phyloP scores from a whole-genome alignment of 2,329 filamentous ascomycete genomes.

The Fusarium foetens region DNA sequence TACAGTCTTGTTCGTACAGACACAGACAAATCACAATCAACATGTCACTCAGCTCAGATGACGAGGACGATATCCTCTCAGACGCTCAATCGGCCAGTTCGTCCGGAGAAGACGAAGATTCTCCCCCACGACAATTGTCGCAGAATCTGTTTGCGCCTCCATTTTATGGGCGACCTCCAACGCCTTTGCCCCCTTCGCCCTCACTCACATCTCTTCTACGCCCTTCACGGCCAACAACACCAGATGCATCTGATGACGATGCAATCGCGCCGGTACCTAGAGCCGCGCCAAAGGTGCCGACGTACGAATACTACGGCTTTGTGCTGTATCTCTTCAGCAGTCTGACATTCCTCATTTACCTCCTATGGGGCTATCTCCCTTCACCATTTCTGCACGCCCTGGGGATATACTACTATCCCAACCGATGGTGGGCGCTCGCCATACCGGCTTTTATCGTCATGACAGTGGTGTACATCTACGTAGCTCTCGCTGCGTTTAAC shows the following conservation, averaged over 20 bases:
- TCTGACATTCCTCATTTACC: constrained; percentile 77
- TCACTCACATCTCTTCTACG: constrained; percentile 91
- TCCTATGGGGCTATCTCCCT: constrained; percentile 89
- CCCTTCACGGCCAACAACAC: constrained; percentile 90
- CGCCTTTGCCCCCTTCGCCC: constrained; percentile 90
- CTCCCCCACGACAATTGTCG: constrained; percentile 57
- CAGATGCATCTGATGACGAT: constrained; percentile 91
- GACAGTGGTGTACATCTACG: constrained; percentile 89
- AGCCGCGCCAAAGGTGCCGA: constrained; percentile 93
- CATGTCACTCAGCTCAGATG: constrained; percentile 52
- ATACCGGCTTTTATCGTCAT: constrained; percentile 92
- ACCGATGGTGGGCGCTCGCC: constrained; percentile 97
- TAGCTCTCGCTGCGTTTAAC: constrained; percentile 91
- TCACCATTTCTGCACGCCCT: constrained; percentile 91
- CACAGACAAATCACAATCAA: neutral
- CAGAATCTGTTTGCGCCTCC: constrained; percentile 77
- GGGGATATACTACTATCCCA: constrained; percentile 96
- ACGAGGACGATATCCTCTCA: constrained; percentile 51
- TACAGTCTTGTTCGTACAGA: neutral
- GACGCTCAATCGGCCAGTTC: constrained; percentile 49
- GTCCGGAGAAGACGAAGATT: constrained; percentile 46
- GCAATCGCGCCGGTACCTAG: constrained; percentile 85
- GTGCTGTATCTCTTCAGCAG: constrained; percentile 92
- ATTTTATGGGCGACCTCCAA: constrained; percentile 97
- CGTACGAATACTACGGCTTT: constrained; percentile 99